These are phyloP conservation scores for Leonotis leonurus DNA, from an alignment of 257 asterid genomes.

Conservation along the genomic window DNA sequence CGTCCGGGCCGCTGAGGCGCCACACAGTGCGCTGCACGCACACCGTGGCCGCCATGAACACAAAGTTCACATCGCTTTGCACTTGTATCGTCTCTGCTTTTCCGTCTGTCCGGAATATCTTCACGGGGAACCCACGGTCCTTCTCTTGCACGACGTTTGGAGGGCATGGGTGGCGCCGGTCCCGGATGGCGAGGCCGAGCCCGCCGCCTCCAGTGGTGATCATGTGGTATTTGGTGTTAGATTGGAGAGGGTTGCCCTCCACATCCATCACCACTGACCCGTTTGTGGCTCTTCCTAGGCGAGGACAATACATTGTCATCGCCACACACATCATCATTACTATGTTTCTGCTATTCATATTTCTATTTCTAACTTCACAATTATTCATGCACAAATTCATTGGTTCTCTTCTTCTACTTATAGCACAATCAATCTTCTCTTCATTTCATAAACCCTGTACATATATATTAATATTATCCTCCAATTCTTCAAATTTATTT, in stretches of 20 bases:
- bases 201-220: conserved; percentile 29
- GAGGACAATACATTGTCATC: background rate
- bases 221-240: conserved; percentile 32
- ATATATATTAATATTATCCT: too few species aligned
- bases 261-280: conserved; percentile 23
- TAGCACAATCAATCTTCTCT: too few species aligned
- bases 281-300: background rate
- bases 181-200: conserved; percentile 36
- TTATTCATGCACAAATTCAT: too few species aligned
- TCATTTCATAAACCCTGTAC: too few species aligned
- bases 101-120: conserved; percentile 24
- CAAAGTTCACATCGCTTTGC: conserved; percentile 37
- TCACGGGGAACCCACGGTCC: conserved; percentile 37
- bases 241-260: conserved; percentile 41
- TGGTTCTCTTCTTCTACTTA: background rate
- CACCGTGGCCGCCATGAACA: conserved; percentile 35
- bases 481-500: too few species aligned
- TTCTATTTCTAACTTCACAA: too few species aligned
- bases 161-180: conserved; percentile 35
- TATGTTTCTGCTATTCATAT: conserved; percentile 9
- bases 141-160: conserved; percentile 34
- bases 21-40: conserved; percentile 54
- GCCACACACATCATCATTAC: background rate
- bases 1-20: conserved; percentile 28
- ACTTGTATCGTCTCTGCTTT: conserved; percentile 16